Evolutionary conservation across 805 yeast species (phyloP), one percentile per base, ranked within the genome.

Genomic region (Saturnispora sekii): DNA sequence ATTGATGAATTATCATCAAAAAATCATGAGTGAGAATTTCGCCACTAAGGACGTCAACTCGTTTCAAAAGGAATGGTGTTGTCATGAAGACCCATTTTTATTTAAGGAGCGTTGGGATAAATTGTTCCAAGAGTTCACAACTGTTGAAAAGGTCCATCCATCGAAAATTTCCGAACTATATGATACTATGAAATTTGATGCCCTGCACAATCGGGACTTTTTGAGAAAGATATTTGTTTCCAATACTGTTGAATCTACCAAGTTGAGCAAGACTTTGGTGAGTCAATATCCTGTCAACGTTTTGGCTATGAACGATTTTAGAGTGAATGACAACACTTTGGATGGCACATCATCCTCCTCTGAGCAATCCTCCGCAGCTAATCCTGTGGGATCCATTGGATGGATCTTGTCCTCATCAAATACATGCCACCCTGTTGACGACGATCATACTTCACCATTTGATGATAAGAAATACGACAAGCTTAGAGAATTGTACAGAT

Each of bases 141-240:
- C 84, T 39, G 93, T 89, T 43, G 99, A 93, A 53, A 93, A 93
- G 63, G 96, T 93, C 2, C 97, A 93, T 63, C 99, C 99, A 10
- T 82, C 96, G 2, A 93, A 90, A 66, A 90, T 93, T 49, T 84
- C 95, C 40, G 99, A 93, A 67, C 72, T 93, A 47, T 93, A 93
- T 60, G 99, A 93, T 64, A 90, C 99, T 1, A 90, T 93, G 96
- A 93, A 93, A 64, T 93, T 85, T 61, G 99, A 93, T 66, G 98
- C 97, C 7, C 71, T 93, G 45, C 99, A 93, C 63, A 93, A 93
- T 62, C 73, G 98, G 45, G 84, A 83, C 31, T 93, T 93, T 59
- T 67, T 93, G 61, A 86, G 84, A 59, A 78, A 78, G 52, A 81
- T 90, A 5, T 93, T 93, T 60, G 72, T 81, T 39, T 87, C 86